Percentiles rank a stretch among this genome's conserved stretches.
Evolutionary conservation across 192 early-diverging fungal species (phyloP).

Genomic region (Ramicandelaber brevisporus): DNA sequence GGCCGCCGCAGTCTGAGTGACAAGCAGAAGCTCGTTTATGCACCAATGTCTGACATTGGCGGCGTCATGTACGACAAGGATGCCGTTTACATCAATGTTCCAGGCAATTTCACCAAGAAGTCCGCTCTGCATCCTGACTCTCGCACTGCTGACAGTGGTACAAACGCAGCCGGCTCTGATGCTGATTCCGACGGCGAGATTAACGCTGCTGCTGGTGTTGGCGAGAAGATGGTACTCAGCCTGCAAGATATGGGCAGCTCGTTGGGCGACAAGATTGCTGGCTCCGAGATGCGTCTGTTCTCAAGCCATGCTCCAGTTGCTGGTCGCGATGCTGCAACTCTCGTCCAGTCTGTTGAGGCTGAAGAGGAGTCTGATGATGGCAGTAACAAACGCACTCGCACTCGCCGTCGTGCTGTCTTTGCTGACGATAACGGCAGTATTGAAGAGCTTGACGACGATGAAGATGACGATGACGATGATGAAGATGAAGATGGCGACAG

Average conservation of each 20-base stretch:
- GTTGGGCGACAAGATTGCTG: slow-evolving; percentile 8
- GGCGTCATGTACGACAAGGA: slow-evolving; percentile 99
- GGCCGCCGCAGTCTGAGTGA: slow-evolving; percentile 69
- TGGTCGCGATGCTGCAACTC: slow-evolving; percentile 3
- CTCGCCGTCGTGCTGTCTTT: slow-evolving; percentile 34
- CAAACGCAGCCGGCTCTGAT: slow-evolving; percentile 8
- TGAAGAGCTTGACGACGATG: slow-evolving; percentile 7
- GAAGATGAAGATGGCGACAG: slow-evolving; percentile 15
- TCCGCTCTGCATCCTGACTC: slow-evolving; percentile 45
- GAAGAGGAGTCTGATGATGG: slow-evolving; percentile 2
- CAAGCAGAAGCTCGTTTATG: slow-evolving; percentile 88
- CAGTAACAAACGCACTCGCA: slow-evolving; percentile 2
- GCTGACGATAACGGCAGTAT: slow-evolving; percentile 6
- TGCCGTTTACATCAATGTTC: slow-evolving; percentile 94
- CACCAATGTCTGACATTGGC: slow-evolving; percentile 93
- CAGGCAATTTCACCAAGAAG: slow-evolving; percentile 44
- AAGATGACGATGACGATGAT: slow-evolving; percentile 20
- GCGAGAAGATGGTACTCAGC: neutral
- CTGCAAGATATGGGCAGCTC: neutral
- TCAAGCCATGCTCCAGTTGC: slow-evolving; percentile 12
- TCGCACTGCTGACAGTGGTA: slow-evolving; percentile 16
- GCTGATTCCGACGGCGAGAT: slow-evolving; percentile 2
- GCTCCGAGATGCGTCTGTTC: slow-evolving; percentile 15
- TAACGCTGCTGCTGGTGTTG: slow-evolving; percentile 1
- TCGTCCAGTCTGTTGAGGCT: slow-evolving; percentile 1